phyloP scores from a whole-genome alignment of 192 early-diverging fungal species.

The Coemansia sp. region DNA sequence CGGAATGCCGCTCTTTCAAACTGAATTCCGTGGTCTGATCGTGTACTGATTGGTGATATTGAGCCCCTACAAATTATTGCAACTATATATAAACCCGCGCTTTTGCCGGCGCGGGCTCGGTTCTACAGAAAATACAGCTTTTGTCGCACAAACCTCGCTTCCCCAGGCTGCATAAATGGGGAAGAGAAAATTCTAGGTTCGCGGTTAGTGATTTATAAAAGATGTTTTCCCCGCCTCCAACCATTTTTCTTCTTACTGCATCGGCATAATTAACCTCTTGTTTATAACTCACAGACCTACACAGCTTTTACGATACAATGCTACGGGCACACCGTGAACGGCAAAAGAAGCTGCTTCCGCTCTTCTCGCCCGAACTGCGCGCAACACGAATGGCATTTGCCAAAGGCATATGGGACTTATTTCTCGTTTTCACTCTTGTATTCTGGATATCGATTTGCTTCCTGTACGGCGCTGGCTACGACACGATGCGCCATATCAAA shows the following conservation, averaged over 20 bases:
- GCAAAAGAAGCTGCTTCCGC: conserved; percentile 41
- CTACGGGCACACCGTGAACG: conserved; percentile 30
- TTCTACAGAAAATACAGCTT: no score
- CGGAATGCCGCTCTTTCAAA: no score
- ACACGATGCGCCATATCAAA: conserved; percentile 47
- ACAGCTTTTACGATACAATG: conserved; percentile 5
- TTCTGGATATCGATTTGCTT: conserved; percentile 51
- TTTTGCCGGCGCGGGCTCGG: no score
- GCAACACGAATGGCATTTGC: conserved; percentile 46
- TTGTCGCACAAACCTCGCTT: no score
- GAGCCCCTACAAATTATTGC: no score
- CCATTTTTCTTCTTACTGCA: neutral
- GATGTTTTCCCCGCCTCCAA: neutral
- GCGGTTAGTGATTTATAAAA: no score
- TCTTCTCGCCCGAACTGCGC: conserved; percentile 50
- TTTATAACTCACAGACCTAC: neutral
- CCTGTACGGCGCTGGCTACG: conserved; percentile 49
- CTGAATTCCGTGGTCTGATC: no score
- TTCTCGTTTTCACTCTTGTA: conserved; percentile 39
- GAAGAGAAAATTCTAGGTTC: no score
- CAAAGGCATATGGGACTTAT: conserved; percentile 40
- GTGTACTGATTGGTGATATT: no score
- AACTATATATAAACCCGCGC: no score
- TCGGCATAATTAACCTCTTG: neutral
- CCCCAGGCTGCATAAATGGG: no score